Conservation (phyloP, 306 rosid genomes). For the Rosa persica region DNA sequence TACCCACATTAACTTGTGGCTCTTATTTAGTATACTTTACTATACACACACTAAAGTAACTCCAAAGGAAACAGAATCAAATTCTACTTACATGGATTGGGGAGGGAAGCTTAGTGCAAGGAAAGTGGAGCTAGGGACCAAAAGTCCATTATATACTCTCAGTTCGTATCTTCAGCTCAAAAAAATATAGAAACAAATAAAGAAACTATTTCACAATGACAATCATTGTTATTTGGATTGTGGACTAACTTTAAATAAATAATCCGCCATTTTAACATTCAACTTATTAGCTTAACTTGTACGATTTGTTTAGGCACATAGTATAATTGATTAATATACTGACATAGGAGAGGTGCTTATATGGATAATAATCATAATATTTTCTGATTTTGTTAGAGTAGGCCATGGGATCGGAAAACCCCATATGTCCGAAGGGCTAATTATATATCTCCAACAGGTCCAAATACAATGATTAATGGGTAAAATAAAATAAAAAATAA, state of each 20-base stretch:
- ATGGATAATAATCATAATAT: too few relatives aligned
- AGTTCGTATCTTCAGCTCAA: slow-evolving; percentile 13
- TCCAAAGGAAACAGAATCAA: slow-evolving; percentile 30
- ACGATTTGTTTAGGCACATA: slow-evolving; percentile 2
- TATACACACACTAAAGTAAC: background rate
- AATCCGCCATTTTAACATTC: slow-evolving; percentile 3
- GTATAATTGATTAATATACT: background rate
- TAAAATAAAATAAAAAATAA: background rate
- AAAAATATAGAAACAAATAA: background rate
- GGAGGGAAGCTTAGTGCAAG: background rate
- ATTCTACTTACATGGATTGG: slow-evolving; percentile 24
- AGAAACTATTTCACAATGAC: slow-evolving; percentile 29
- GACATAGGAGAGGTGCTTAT: too few relatives aligned
- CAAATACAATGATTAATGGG: background rate
- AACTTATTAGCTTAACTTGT: slow-evolving; percentile 10
- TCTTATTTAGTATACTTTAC: slow-evolving; percentile 11
- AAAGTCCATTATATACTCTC: slow-evolving; percentile 41
- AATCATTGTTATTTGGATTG: slow-evolving; percentile 35
- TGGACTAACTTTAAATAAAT: slow-evolving; percentile 20
- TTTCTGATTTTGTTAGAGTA: background rate
- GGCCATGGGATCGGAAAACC: slow-evolving; percentile 2
- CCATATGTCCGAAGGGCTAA: background rate
- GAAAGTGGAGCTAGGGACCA: slow-evolving; percentile 38
- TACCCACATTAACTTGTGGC: slow-evolving; percentile 24
- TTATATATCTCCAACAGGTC: background rate